Percentiles rank a stretch among this genome's conserved stretches.
Conservation (phyloP, 352 stramenopile genomes). For the Pythium plurisporium region DNA sequence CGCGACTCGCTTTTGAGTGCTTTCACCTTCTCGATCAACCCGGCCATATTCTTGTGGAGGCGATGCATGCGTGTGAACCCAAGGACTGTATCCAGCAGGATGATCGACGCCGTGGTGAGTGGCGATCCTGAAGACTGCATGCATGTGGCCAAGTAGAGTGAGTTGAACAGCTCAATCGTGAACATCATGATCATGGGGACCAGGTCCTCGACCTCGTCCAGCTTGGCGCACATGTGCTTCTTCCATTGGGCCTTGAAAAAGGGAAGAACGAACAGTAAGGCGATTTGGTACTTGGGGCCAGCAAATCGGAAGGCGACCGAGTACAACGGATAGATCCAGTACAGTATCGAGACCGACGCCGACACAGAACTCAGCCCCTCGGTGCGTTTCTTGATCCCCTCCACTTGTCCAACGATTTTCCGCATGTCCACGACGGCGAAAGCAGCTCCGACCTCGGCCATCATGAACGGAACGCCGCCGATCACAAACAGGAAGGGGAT, state of each 20-base stretch:
- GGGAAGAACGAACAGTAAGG: background rate
- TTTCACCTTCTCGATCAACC: background rate
- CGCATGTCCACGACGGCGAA: background rate
- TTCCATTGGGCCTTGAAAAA: constrained; percentile 10
- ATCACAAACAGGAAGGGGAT: constrained; percentile 6
- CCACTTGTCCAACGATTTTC: background rate
- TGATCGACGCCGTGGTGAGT: constrained; percentile 1
- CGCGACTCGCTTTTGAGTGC: background rate
- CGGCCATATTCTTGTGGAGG: background rate
- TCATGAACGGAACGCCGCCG: background rate
- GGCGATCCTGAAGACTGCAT: constrained; percentile 4
- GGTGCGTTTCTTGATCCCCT: background rate
- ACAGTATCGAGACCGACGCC: background rate
- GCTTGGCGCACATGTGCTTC: constrained; percentile 1
- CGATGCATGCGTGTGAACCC: background rate
- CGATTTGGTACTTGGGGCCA: background rate
- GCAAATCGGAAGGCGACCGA: background rate
- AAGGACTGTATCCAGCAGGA: background rate
- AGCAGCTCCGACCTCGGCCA: background rate
- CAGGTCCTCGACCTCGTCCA: constrained; percentile 6
- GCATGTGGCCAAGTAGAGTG: constrained; percentile 9
- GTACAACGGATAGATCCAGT: constrained; percentile 5
- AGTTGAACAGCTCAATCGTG: constrained; percentile 13
- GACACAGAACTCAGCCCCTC: background rate
- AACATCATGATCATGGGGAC: constrained; percentile 13